Percentiles rank a stretch among this genome's conserved stretches.
These are phyloP conservation scores for Rosa hybrid DNA, from an alignment of 331 rosid genomes.

Conservation along the genomic window DNA sequence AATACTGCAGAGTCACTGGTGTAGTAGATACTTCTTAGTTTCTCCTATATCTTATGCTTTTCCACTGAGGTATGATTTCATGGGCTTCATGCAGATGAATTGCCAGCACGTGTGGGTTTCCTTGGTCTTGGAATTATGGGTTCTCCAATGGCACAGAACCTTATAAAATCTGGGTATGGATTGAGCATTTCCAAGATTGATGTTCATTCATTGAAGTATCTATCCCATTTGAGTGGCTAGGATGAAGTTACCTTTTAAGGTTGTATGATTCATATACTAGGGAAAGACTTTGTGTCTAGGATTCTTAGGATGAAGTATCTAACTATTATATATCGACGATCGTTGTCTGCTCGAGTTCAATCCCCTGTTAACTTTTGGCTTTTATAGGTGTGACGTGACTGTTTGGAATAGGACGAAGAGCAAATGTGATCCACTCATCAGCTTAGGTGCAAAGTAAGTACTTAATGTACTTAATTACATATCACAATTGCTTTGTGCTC, in stretches of 20 bases:
- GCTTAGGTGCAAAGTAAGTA: conserved; percentile 86
- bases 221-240: background rate
- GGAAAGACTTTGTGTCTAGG: background rate
- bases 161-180: conserved; percentile 65
- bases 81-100: conserved; percentile 36
- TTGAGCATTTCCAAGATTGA: background rate
- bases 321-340: background rate
- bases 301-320: background rate
- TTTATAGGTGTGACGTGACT: conserved; percentile 69
- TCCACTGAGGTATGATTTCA: background rate
- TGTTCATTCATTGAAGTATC: background rate
- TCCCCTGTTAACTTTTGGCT: conserved; percentile 17
- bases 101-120: conserved; percentile 59
- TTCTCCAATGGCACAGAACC: conserved; percentile 81
- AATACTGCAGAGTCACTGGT: conserved; percentile 11
- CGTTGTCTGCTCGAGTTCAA: background rate
- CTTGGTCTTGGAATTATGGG: conserved; percentile 90
- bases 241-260: background rate
- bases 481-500: conserved; percentile 1
- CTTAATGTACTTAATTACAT: background rate
- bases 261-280: background rate
- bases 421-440: conserved; percentile 85
- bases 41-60: background rate
- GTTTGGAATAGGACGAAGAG: conserved; percentile 96
- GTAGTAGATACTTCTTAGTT: background rate